Evolutionary conservation across 75 land plant species (phyloP).

Genomic region (Isoetes taiwanensis): DNA sequence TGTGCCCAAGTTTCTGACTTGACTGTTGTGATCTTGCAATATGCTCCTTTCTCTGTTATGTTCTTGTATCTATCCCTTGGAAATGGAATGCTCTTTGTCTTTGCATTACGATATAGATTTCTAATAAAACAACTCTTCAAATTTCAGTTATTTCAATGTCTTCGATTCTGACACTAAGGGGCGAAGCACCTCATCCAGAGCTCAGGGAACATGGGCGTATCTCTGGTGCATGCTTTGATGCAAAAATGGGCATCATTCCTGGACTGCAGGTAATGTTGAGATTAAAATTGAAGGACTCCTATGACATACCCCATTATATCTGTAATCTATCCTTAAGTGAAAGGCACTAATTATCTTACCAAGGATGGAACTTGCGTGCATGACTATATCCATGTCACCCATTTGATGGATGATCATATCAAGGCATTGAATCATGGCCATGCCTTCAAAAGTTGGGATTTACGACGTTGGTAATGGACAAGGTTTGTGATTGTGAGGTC

Average conservation of each 20-base stretch:
- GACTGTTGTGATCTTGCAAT: slow-evolving; percentile 86
- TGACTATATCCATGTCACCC: slow-evolving; percentile 88
- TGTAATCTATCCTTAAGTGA: too few species aligned
- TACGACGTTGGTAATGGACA: slow-evolving; percentile 90
- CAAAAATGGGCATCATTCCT: slow-evolving; percentile 25
- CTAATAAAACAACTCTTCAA: background rate
- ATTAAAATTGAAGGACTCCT: too few species aligned
- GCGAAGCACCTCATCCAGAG: slow-evolving; percentile 33
- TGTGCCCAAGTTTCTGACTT: slow-evolving; percentile 56
- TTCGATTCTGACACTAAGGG: slow-evolving; percentile 35
- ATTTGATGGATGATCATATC: slow-evolving; percentile 87
- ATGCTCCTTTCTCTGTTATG: too few species aligned
- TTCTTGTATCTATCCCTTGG: too few species aligned
- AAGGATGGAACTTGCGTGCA: slow-evolving; percentile 80
- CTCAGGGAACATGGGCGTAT: slow-evolving; percentile 31
- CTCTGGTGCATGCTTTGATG: slow-evolving; percentile 43
- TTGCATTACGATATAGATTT: background rate
- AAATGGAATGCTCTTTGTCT: too few species aligned
- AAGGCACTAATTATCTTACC: slow-evolving; percentile 71
- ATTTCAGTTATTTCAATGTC: slow-evolving; percentile 35
- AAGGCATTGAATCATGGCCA: slow-evolving; percentile 65
- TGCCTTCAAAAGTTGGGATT: slow-evolving; percentile 43
- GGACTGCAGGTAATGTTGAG: slow-evolving; percentile 20
- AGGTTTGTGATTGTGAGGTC: slow-evolving; percentile 24
- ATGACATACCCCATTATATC: too few species aligned